Conservation (phyloP, 768 basidiomycete genomes). For the Leccinum arenicola region DNA sequence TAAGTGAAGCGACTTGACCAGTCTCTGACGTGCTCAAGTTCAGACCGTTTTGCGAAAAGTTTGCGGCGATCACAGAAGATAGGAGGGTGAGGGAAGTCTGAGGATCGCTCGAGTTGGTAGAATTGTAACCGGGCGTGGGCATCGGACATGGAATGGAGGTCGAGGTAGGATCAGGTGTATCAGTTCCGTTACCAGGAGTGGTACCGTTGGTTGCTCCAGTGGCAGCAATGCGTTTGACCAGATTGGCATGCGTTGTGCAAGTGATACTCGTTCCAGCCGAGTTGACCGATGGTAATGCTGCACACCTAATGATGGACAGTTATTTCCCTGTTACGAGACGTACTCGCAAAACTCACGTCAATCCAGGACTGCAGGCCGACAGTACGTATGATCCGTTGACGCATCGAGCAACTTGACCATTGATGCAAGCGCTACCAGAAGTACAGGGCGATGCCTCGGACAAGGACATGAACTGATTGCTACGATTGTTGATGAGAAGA, state of each 20-base stretch:
- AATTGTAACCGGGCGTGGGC: slow-evolving; percentile 6
- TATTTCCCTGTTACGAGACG: neutral
- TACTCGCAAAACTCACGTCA: slow-evolving; percentile 9
- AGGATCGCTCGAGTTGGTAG: slow-evolving; percentile 18
- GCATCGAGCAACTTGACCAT: slow-evolving; percentile 53
- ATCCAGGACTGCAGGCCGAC: slow-evolving; percentile 18
- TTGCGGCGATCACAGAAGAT: slow-evolving; percentile 48
- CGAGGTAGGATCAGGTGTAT: slow-evolving; percentile 15
- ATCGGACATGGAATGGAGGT: neutral
- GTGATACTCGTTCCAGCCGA: slow-evolving; percentile 47
- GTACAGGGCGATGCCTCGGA: slow-evolving; percentile 34
- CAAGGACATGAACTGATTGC: slow-evolving; percentile 21
- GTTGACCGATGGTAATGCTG: slow-evolving; percentile 51
- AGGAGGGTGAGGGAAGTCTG: slow-evolving; percentile 38
- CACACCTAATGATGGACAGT: slow-evolving; percentile 13
- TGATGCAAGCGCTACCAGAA: slow-evolving; percentile 47
- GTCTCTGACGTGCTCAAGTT: slow-evolving; percentile 24
- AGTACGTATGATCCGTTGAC: slow-evolving; percentile 40
- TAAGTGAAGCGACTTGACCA: slow-evolving; percentile 56
- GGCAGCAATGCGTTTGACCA: slow-evolving; percentile 46
- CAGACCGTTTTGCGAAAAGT: slow-evolving; percentile 55
- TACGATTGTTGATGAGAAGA: slow-evolving; percentile 10
- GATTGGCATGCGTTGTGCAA: slow-evolving; percentile 49
- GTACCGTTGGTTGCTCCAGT: slow-evolving; percentile 24
- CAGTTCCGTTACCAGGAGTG: slow-evolving; percentile 16